Base-by-base conservation (phyloP, 2,329 filamentous ascomycete genomes). In the Monosporascus sp. region DNA sequence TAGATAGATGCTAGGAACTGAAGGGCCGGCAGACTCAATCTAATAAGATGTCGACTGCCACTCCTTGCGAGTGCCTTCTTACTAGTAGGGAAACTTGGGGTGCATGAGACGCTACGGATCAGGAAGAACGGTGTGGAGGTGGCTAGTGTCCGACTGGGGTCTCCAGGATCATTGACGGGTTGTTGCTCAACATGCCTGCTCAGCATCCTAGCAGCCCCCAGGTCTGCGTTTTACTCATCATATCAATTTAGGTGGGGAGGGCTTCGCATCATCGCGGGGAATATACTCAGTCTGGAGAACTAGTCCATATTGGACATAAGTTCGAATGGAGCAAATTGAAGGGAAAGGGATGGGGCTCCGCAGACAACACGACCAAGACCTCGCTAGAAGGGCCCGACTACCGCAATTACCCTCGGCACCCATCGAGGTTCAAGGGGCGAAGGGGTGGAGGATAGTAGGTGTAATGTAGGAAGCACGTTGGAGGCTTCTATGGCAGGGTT, bases 91-190 rank as follows among this genome's bases (percentile, higher is more conserved):
- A 57, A 54, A 58, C 58, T 58, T 60, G 58, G 58, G 61, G 58
- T 60, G 46, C 52, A 55, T 55, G 54, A 54, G 50, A 57, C 26
- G 49, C 19, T 24, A 26, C 51, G 41, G 48, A 41, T 52, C 54
- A 53, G 51, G 59, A 58, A 58, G 53, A 50, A 22, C 51, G 43
- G 55, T 55, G 57, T 63, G 62, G 60, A 62, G 58, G 60, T 60
- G 58, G 56, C 60, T 60, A 55, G 62, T 59, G 58, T 60, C 54
- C 52, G 52, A 48, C 58, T 58, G 56, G 60, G 60, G 59, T 60
- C 50, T 43, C 57, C 49, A 38, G 50, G 53, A 52, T 53, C 41
- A 47, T 45, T 31, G 27, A 49, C 52, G 54, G 53, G 52, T 45
- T 49, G 50, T 38, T 56, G 54, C 49, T 45, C 24, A 24, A 17